Evolutionary conservation across 495 filamentous ascomycete genomes (phyloP), one percentile per base, ranked within the genome.

Genomic region (Copromyces sp.): DNA sequence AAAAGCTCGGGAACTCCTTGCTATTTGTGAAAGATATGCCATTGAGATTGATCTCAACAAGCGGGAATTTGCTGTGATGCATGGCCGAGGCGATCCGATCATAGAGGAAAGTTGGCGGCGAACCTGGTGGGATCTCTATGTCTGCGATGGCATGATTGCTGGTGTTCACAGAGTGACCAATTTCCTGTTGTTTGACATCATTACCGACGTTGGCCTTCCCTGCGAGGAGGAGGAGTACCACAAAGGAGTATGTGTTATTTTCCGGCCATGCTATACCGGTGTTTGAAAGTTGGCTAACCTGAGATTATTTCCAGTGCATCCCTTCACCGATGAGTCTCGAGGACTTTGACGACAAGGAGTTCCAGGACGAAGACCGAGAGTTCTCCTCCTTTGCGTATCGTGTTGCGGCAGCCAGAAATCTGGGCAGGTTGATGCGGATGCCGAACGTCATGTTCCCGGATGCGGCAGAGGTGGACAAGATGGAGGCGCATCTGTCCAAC

Each of bases 81-180:
- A 86, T 70, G 85, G 84, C n/a, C 79, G 79, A 45, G 82, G 83
- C 29, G 83, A 85, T 68, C 81, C 82, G 24, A 81, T 86, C 39
- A 73, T 87, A 41, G 87, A 87, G 74, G 94, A 97, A 78, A 91
- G 90, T 77, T 89, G 92, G 86, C 86, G 94, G 37, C 87, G 94
- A 47, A 97, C 93, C 17, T 97, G 93, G 94, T 97, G 94, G 94
- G 93, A 96, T 75, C 80, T 97, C 68, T 96, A 90, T 77, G 88
- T 94, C 53, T 87, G 93, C 16, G 93, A 97, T 74, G 90, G 90
- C 42, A 86, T 88, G 87, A 81, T 88, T 73, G 85, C 87, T 73
- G 87, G 86, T 39, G 85, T 88, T 47, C 84, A 89, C 73, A 81
- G 85, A 70, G 78, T 86, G 40, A 87, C 89, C 65, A 86, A 87